A percentile compares a stretch with the other conserved stretches of the same genome.
These are phyloP conservation scores for Cladophialophora chaetospira DNA, from an alignment of 2,329 filamentous ascomycete species.

Conservation along the genomic window DNA sequence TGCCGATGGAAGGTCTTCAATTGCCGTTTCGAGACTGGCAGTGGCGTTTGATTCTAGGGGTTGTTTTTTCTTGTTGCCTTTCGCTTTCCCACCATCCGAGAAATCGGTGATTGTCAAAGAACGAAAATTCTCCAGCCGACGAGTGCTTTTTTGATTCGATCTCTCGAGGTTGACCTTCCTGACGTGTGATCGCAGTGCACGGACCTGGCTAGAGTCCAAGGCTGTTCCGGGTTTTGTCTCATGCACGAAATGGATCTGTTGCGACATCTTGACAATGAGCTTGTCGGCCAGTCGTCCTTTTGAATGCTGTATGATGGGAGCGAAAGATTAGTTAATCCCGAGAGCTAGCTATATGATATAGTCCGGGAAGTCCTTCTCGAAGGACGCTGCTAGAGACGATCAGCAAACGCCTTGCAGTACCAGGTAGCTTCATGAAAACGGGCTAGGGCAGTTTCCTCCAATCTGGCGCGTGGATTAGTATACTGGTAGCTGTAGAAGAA, in stretches of 20 bases:
- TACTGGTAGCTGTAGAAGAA: background rate
- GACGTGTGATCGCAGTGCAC: conserved; percentile 19
- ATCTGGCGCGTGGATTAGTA: background rate
- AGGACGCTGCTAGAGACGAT: background rate
- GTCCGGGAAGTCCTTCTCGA: too few species aligned
- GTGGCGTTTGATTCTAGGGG: background rate
- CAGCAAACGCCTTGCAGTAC: conserved; percentile 6
- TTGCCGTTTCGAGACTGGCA: conserved; percentile 9
- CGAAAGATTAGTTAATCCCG: background rate
- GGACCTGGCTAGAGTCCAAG: conserved; percentile 13
- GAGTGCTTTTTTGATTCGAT: conserved; percentile 13
- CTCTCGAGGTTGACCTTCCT: conserved; percentile 20
- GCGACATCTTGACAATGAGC: conserved; percentile 1
- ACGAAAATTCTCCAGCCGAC: conserved; percentile 19
- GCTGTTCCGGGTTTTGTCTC: conserved; percentile 16
- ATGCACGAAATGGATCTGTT: conserved; percentile 21
- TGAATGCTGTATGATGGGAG: background rate
- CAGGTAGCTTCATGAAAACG: background rate
- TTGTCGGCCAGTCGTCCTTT: background rate
- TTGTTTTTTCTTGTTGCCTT: conserved; percentile 10
- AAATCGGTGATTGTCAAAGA: conserved; percentile 18
- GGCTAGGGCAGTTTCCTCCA: conserved; percentile 12
- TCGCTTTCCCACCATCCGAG: conserved; percentile 11
- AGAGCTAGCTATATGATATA: conserved; percentile 5
- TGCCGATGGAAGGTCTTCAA: conserved; percentile 10